Base-by-base conservation (phyloP, 129 eudicot genomes). In the Calendula officinalis region DNA sequence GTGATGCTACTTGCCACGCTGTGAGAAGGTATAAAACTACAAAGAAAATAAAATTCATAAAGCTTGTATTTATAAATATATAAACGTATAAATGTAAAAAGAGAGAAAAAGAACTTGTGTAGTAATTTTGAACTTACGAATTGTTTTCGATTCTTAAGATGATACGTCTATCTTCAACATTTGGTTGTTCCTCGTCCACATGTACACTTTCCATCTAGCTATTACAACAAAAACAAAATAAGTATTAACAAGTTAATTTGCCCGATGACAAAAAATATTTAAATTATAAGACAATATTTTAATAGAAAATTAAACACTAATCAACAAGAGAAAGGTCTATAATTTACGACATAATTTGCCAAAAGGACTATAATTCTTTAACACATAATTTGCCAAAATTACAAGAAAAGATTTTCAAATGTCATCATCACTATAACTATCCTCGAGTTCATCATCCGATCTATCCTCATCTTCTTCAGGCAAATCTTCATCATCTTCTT, bases 131-230 rank as follows among this genome's bases (percentile, higher is more conserved):
- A 33, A 33, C 40, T 54, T 54, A 54, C 40, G 60, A 5, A 1
- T 49, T 49, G 6, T 8, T 17, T 6, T 49, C 32, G 10, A 50
- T 22, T 16, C 33, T 55, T 53, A 52, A 16, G 34, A 9, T 8
- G 59, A 53, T 53, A 53, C 59, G 59, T 30, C 60, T 54, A 32
- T 30, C 60, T 54, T 54, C 37, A 54, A 11, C 14, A 12, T 33
- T 32, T 3, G 12, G 6, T 3, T 54, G 59, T 12, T 53, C 38
- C 22, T 53, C 39, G 4, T 7, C 38, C 11, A 22, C 39, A 1
- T 4, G 39, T 27, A 11, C 43, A 56, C 7, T n/a, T n/a, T 17
- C 61, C 61, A 56, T 34, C 42, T 55, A 3, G 4, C 41, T 56
- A 30, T 13, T 5, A 5, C 8, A 56, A 14, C 33, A 56, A 11